Evolutionary conservation across 768 basidiomycete genomes (phyloP).

Genomic region (Phylloporus rhodoxanthus): DNA sequence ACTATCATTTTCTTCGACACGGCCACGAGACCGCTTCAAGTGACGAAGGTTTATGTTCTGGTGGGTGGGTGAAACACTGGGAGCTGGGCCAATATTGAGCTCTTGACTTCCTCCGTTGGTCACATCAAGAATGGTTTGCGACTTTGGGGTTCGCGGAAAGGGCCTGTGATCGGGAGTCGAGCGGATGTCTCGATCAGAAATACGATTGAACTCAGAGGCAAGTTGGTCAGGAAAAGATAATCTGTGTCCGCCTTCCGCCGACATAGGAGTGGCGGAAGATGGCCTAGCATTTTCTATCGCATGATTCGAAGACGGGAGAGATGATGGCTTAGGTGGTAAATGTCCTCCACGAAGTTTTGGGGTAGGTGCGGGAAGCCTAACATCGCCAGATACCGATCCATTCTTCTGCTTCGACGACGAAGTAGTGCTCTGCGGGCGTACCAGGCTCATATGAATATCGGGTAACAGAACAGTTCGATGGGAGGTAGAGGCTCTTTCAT

Average conservation of each 20-base stretch:
- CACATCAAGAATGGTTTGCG: conserved; percentile 20
- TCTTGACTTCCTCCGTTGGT: conserved; percentile 8
- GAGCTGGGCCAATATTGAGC: conserved; percentile 19
- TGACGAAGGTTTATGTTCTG: conserved; percentile 29
- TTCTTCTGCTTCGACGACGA: conserved; percentile 1
- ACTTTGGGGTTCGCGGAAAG: conserved; percentile 18
- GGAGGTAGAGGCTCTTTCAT: neutral
- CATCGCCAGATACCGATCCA: conserved; percentile 13
- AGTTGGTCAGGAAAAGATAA: conserved; percentile 8
- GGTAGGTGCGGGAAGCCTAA: conserved; percentile 11
- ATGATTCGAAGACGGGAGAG: neutral
- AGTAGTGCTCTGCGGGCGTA: neutral
- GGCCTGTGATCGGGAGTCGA: conserved; percentile 8
- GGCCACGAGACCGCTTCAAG: conserved; percentile 22
- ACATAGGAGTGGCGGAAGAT: conserved; percentile 6
- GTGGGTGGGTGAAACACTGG: conserved; percentile 21
- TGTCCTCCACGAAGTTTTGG: neutral
- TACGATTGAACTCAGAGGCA: conserved; percentile 12
- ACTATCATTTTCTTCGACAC: conserved; percentile 22
- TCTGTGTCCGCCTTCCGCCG: conserved; percentile 11
- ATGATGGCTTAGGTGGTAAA: conserved; percentile 1
- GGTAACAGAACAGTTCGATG: neutral
- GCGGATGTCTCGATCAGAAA: neutral
- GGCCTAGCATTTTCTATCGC: neutral
- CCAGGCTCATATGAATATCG: neutral